These are phyloP conservation scores for Hypoxylon sp. DNA, from an alignment of 2,329 filamentous ascomycete genomes.

Conservation along the genomic window DNA sequence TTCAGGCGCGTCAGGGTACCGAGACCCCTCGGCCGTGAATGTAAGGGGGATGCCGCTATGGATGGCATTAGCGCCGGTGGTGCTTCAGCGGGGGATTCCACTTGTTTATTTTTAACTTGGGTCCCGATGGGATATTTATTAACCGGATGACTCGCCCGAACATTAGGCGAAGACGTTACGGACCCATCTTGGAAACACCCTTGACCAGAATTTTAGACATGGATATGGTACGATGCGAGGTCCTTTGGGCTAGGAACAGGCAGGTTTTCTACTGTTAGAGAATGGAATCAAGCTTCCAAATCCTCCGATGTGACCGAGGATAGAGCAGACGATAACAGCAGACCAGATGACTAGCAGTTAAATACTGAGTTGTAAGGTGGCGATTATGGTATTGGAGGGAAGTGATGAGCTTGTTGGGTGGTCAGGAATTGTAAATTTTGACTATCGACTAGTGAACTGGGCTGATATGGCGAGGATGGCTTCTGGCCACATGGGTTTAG, in stretches of 20 bases:
- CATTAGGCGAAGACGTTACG: not conserved
- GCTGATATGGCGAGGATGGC: conserved; percentile 19
- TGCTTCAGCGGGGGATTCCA: conserved; percentile 5
- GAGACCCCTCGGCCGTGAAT: conserved; percentile 58
- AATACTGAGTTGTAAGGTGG: not conserved
- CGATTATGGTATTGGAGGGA: not conserved
- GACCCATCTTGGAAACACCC: not conserved
- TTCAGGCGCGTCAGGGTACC: conserved; percentile 53
- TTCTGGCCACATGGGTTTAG: conserved; percentile 1
- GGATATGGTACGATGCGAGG: not conserved
- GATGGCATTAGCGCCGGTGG: conserved; percentile 31
- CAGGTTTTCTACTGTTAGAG: conserved; percentile 11
- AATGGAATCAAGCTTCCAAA: conserved; percentile 22
- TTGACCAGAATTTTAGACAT: not conserved
- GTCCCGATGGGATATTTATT: not conserved
- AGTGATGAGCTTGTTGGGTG: too few species aligned
- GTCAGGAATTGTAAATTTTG: not conserved
- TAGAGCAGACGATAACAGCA: not conserved
- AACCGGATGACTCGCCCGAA: not conserved
- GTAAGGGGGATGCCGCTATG: conserved; percentile 48
- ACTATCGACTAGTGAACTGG: not conserved
- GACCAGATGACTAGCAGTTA: not conserved
- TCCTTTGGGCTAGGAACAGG: not conserved
- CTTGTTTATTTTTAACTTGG: not conserved
- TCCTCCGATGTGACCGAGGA: conserved; percentile 1